Percentiles rank a stretch among this genome's conserved stretches.
Conservation (phyloP, 2,329 filamentous ascomycete species). For the Pseudogymnoascus sp. region DNA sequence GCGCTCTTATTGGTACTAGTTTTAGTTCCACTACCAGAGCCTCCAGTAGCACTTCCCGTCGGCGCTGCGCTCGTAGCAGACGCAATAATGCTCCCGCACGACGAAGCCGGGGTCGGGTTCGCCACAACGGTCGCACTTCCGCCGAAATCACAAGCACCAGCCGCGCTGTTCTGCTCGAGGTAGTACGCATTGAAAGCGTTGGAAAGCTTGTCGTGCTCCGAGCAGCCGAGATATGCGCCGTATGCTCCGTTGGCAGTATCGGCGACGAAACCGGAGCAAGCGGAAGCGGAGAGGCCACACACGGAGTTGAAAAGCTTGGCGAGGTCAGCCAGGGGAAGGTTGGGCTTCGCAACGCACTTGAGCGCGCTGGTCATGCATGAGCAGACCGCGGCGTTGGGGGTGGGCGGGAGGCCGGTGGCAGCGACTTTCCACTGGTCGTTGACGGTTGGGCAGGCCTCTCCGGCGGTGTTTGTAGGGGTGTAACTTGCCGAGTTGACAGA, state of each 20-base stretch:
- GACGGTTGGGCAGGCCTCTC: conserved; percentile 21
- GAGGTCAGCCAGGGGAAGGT: conserved; percentile 47
- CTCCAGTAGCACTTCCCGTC: not conserved
- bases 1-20: not conserved
- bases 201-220: conserved; percentile 57
- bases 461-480: conserved; percentile 34
- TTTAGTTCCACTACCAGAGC: not conserved
- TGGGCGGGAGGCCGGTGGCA: conserved; percentile 62
- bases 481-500: conserved; percentile 56
- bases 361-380: conserved; percentile 71
- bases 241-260: conserved; percentile 60
- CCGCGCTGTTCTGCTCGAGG: conserved; percentile 24
- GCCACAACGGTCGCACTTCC: conserved; percentile 51
- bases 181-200: conserved; percentile 62
- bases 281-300: conserved; percentile 39
- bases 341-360: conserved; percentile 54
- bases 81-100: conserved; percentile 25
- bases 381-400: conserved; percentile 69
- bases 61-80: not conserved
- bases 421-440: conserved; percentile 32
- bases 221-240: conserved; percentile 71
- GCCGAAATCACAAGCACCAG: conserved; percentile 59
- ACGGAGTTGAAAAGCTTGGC: conserved; percentile 52
- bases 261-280: conserved; percentile 16
- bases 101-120: conserved; percentile 43